phyloP scores from a whole-genome alignment of 148 eudicot genomes.

The Chenopodium album region DNA sequence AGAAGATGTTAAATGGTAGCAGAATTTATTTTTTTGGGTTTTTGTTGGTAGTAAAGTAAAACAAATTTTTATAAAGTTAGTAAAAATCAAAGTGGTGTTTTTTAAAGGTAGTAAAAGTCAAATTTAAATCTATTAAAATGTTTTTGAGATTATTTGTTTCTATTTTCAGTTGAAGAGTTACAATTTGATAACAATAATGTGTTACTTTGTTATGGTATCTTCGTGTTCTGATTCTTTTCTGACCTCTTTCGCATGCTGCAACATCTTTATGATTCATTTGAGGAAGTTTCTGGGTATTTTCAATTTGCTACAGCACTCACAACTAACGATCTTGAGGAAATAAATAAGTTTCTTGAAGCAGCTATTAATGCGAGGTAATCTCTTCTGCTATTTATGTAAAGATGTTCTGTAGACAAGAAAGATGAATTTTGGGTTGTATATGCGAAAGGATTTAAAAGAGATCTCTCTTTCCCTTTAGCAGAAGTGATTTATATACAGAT shows the following conservation, averaged over 20 bases:
- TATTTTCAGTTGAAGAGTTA: too few relatives aligned
- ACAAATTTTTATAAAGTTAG: too few relatives aligned
- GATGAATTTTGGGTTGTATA: background rate
- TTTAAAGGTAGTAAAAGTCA: too few relatives aligned
- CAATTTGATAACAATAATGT: too few relatives aligned
- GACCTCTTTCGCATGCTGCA: conserved; percentile 36
- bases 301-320: conserved; percentile 81
- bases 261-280: conserved; percentile 80
- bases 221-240: conserved; percentile 5
- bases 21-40: too few relatives aligned
- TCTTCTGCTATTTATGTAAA: conserved; percentile 17
- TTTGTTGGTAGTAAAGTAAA: too few relatives aligned
- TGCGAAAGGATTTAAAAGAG: background rate
- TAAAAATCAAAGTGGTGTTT: too few relatives aligned
- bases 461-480: background rate
- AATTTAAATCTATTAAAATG: background rate
- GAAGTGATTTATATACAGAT: background rate
- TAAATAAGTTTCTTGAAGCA: conserved; percentile 87
- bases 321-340: conserved; percentile 88
- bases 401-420: background rate
- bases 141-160: background rate
- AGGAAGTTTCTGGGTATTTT: conserved; percentile 70
- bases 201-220: background rate
- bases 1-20: too few relatives aligned
- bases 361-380: conserved; percentile 68